Base-by-base conservation (phyloP, 75 land plant species). In the Pinus albicaulis region DNA sequence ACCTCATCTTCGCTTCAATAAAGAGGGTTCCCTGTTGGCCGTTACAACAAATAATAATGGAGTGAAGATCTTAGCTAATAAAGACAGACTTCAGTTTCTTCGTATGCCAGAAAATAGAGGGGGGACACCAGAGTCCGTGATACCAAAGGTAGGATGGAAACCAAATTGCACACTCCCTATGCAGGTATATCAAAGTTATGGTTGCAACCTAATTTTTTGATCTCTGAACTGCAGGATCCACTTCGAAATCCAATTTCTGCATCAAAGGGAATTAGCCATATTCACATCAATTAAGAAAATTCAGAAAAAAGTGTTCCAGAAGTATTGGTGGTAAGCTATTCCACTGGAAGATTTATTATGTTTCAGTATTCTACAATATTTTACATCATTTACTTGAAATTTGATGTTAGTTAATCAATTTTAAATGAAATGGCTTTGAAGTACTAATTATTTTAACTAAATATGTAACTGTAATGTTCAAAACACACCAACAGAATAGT, bases 31-130 rank as follows among this genome's bases (percentile, higher is more conserved):
- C 20, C 58, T 85, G 58, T 77, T 85, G 24, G 85, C 85, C 31
- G 85, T 85, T 12, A 85, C 85, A 56, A 70, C 86, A 53, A 71
- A 65, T 28, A 85, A 82, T 7, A 85, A 85, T 75, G 85, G 85
- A 41, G 77, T 85, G 68, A 85, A 82, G 80, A 78, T 85, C 78
- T 72, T 85, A 53, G 85, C 86, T 41, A 85, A 85, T 63, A 52
- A 72, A 53, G 80, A 85, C 70, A 81, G 86, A 25, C 38, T 44
- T 28, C 36, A 14, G 3, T 28, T 62, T 14, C 65, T 26, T 62
- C 16, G 8, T 62, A 26, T 60, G 13, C 17, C 13, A 13, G 31
- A 62, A 16, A 62, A 26, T 62, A 31, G 36, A 62, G 22, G 65
- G 65, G 65, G 16, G 3, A 17, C 11, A 26, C 65, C 16, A 62